phyloP scores from a whole-genome alignment of 495 filamentous ascomycete genomes.

The Hypomontagnella submonticulosa region DNA sequence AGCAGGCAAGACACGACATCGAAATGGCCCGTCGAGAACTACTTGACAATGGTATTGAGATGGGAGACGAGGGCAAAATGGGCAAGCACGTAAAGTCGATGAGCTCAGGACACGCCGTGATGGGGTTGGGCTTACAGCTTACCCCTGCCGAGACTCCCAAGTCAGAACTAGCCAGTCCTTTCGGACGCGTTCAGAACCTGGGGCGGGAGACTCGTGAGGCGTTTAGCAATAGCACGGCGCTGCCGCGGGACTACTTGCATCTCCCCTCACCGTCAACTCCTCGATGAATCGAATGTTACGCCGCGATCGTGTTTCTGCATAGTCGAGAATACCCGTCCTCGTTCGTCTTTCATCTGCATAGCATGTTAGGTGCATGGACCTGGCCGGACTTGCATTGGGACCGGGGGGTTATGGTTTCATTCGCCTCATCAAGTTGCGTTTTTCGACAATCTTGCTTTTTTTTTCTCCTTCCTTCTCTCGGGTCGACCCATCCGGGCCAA shows the following conservation, averaged over 20 bases:
- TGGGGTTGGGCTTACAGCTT: slow-evolving; percentile 52
- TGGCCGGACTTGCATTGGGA: slow-evolving; percentile 31
- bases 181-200: slow-evolving; percentile 23
- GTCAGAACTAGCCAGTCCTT: slow-evolving; percentile 42
- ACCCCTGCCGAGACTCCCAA: slow-evolving; percentile 56
- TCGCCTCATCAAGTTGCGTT: slow-evolving; percentile 25
- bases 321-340: slow-evolving; percentile 1
- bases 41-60: slow-evolving; percentile 35
- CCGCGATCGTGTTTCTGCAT: slow-evolving; percentile 18
- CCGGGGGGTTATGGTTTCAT: slow-evolving; percentile 32
- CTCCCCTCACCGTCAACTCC: slow-evolving; percentile 14
- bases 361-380: slow-evolving; percentile 31
- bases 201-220: slow-evolving; percentile 30
- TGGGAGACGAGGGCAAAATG: slow-evolving; percentile 34
- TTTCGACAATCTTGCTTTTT: slow-evolving; percentile 22
- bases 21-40: slow-evolving; percentile 60
- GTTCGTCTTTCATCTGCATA: slow-evolving; percentile 29
- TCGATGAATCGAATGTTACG: slow-evolving; percentile 27
- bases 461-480: slow-evolving; percentile 5
- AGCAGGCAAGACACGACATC: slow-evolving; percentile 64
- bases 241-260: slow-evolving; percentile 32
- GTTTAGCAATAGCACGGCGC: slow-evolving; percentile 25
- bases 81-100: slow-evolving; percentile 52
- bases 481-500: slow-evolving; percentile 40
- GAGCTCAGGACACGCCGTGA: slow-evolving; percentile 53